phyloP scores from a whole-genome alignment of 108 stramenopile genomes.

The Cyclotella kingstonii region DNA sequence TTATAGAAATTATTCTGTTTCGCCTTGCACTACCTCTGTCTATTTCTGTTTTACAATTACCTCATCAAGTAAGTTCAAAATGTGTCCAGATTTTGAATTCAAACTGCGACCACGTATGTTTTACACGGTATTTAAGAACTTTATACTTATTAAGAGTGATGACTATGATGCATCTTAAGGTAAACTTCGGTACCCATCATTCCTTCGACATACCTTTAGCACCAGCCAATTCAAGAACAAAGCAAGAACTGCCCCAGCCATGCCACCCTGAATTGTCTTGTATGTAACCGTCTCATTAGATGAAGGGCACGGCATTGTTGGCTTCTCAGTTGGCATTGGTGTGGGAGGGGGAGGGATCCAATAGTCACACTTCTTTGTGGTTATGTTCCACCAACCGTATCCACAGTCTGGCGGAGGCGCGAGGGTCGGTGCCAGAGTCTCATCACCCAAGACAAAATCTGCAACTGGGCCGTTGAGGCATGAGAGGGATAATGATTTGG shows the following conservation, averaged over 20 bases:
- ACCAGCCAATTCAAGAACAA: slow-evolving; percentile 86
- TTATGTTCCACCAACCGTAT: slow-evolving; percentile 76
- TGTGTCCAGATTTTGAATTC: too few relatives aligned
- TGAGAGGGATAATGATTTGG: slow-evolving; percentile 24
- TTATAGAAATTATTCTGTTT: too few relatives aligned
- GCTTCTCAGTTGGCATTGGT: slow-evolving; percentile 28
- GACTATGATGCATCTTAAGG: slow-evolving; percentile 3
- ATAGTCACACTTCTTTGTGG: slow-evolving; percentile 60
- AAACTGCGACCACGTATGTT: too few relatives aligned
- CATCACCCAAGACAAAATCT: slow-evolving; percentile 80
- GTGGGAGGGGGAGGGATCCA: slow-evolving; percentile 71
- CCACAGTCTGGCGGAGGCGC: slow-evolving; percentile 79
- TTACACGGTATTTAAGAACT: too few relatives aligned
- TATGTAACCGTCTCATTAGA: slow-evolving; percentile 1
- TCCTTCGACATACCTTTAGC: slow-evolving; percentile 23
- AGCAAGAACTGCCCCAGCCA: slow-evolving; percentile 88
- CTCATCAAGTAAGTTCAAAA: too few relatives aligned
- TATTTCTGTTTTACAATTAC: too few relatives aligned
- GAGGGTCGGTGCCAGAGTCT: slow-evolving; percentile 57
- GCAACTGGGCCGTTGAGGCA: slow-evolving; percentile 66
- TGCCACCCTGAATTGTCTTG: slow-evolving; percentile 3
- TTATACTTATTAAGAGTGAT: too few relatives aligned
- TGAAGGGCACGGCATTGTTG: slow-evolving; percentile 20
- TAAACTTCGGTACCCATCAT: slow-evolving; percentile 18
- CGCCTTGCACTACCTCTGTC: too few relatives aligned